A percentile compares a stretch with the other conserved stretches of the same genome.
Conservation (phyloP, 176 grass and related monocot species). For the Dactylis glomerata region DNA sequence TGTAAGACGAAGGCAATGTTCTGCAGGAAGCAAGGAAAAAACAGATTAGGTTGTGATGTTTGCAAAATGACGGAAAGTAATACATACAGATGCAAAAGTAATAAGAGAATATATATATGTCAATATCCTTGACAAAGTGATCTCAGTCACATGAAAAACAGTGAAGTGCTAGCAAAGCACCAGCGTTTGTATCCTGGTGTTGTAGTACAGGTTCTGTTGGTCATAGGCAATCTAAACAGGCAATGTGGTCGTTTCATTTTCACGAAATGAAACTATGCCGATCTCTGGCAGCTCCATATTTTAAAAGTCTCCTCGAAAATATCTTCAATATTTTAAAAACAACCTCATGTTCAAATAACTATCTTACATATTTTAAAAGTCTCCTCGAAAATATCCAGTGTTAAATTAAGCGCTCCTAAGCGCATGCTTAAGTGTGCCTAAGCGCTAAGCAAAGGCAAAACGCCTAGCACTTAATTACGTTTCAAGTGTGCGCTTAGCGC, state of each 20-base stretch:
- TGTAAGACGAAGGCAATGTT: neutral
- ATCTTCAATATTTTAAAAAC: too few relatives aligned
- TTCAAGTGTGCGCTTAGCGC: too few relatives aligned
- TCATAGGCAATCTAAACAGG: neutral
- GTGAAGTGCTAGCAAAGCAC: neutral
- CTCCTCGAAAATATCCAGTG: neutral
- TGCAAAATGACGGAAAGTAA: neutral
- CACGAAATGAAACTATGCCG: neutral
- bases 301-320: neutral
- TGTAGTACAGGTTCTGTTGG: neutral
- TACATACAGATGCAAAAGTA: neutral
- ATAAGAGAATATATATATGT: neutral
- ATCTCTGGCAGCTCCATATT: neutral
- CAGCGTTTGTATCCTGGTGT: neutral
- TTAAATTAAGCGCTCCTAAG: too few relatives aligned
- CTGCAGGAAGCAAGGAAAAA: neutral
- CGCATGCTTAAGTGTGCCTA: too few relatives aligned
- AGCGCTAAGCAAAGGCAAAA: too few relatives aligned
- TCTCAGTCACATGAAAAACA: neutral
- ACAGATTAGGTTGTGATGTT: neutral
- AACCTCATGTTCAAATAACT: neutral
- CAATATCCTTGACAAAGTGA: neutral
- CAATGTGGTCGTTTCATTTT: neutral
- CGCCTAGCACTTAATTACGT: too few relatives aligned
- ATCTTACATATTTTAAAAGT: neutral